phyloP scores from a whole-genome alignment of 2,329 filamentous ascomycete species.

The Endoconidiophora laricicola region DNA sequence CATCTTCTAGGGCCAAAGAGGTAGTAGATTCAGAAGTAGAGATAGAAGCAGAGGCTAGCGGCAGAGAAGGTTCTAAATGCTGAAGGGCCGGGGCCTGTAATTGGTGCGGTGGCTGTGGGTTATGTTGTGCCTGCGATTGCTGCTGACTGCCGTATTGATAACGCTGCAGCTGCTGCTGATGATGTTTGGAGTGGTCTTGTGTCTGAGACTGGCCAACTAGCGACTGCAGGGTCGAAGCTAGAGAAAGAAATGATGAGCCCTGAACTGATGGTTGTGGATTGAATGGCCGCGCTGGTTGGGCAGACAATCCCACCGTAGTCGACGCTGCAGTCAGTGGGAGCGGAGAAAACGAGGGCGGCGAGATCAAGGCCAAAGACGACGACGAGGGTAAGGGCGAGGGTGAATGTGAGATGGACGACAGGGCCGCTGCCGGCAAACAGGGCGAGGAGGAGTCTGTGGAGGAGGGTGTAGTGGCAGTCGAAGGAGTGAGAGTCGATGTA shows the following conservation, averaged over 20 bases:
- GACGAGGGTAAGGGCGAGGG: no score
- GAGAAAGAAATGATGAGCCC: conserved; percentile 2
- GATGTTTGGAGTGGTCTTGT: background rate
- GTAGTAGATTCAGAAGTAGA: background rate
- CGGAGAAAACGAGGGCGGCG: background rate
- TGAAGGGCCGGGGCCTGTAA: background rate
- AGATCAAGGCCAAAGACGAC: background rate
- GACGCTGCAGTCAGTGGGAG: conserved; percentile 5
- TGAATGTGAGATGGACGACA: no score
- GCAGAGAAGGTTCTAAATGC: background rate
- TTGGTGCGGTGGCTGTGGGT: background rate
- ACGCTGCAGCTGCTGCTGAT: background rate
- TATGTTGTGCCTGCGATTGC: background rate
- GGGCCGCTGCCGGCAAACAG: background rate
- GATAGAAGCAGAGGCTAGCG: background rate
- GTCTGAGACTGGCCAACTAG: background rate
- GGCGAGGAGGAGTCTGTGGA: conserved; percentile 8
- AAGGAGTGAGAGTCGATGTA: conserved; percentile 13
- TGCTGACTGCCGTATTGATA: background rate
- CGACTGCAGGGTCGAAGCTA: conserved; percentile 7
- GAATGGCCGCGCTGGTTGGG: conserved; percentile 6
- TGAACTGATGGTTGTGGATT: conserved; percentile 2
- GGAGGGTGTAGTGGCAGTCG: conserved; percentile 13
- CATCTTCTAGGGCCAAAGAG: background rate
- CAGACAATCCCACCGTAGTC: conserved; percentile 8